Base-by-base conservation (phyloP, 78 protist species). In the Polysphondylium violaceum region DNA sequence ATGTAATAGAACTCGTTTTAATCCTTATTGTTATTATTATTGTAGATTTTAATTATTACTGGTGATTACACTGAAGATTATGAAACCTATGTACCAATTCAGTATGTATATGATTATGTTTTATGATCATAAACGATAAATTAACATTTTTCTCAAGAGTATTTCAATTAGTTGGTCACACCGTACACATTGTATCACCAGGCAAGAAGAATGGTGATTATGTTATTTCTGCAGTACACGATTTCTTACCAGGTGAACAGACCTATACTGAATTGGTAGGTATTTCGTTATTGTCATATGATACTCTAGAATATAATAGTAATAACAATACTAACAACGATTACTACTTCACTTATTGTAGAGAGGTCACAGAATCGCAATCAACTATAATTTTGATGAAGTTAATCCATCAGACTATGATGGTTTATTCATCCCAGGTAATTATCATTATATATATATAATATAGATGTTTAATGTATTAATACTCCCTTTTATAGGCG, bases 161-260 rank as follows among this genome's bases (percentile, higher is more conserved):
- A 4, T 56, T 83, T 1, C 51, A 50, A 31, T 43, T 88, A 38
- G 59, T 88, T 29, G 87, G 87, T 21, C 67, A 88, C 29, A 38
- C 25, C 1, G 94, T 76, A 11, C 78, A 88, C 44, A 73, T 50
- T 0, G 77, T 76, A 7, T 65, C 75, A 29, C 94, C 94, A 47
- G 75, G 69, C 23, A 88, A 77, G 75, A 69, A 88, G 23, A 2
- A 12, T 2, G 78, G 78, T 25, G 94, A 75, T 27, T 71, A 25
- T 69, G 40, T 76, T 60, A 51, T 44, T 19, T 43, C 94, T 17
- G 86, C 87, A 11, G 68, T 88, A 3, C 94, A 88, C n/a, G 94
- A 88, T 11, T 88, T 88, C 72, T 21, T 83, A 12, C 89, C 86
- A 63, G 83, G 94, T 9, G 89, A 88, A 61, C 94, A 88, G 41